Evolutionary conservation across 1,284 basidiomycete genomes (phyloP).

Genomic region (Melampsora americana): DNA sequence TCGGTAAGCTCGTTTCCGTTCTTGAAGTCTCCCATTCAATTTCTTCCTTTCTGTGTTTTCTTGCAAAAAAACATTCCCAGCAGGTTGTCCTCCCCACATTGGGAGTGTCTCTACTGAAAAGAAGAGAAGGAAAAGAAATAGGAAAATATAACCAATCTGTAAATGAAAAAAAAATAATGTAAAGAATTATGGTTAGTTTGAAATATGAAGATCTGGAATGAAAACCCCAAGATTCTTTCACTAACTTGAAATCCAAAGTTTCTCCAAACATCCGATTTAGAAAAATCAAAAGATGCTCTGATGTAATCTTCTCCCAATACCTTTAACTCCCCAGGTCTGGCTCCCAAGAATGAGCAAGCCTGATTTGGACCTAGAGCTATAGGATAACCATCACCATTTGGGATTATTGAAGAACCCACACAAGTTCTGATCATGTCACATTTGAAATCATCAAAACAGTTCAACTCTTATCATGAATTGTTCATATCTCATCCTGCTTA

Average conservation of each 20-base stretch:
- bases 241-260: conserved; percentile 28
- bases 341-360: conserved; percentile 55
- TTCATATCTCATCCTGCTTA: conserved; percentile 25
- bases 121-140: conserved; percentile 25
- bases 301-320: conserved; percentile 55
- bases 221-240: too few species aligned
- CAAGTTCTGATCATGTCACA: conserved; percentile 46
- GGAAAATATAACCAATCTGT: conserved; percentile 12
- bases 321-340: conserved; percentile 50
- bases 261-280: conserved; percentile 22
- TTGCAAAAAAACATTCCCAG: conserved; percentile 60
- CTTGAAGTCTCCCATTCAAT: conserved; percentile 64
- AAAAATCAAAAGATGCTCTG: conserved; percentile 4
- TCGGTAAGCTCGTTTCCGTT: conserved; percentile 57
- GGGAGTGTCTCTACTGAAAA: conserved; percentile 27
- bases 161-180: background rate
- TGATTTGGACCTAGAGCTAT: conserved; percentile 55
- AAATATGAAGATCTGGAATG: background rate
- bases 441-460: conserved; percentile 14
- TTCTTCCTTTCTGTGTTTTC: conserved; percentile 67
- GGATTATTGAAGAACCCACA: conserved; percentile 52
- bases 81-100: conserved; percentile 17
- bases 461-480: conserved; percentile 46
- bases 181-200: background rate
- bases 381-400: conserved; percentile 54